phyloP scores from a whole-genome alignment of 164 flowering plant species.

The Litsea cubeba region DNA sequence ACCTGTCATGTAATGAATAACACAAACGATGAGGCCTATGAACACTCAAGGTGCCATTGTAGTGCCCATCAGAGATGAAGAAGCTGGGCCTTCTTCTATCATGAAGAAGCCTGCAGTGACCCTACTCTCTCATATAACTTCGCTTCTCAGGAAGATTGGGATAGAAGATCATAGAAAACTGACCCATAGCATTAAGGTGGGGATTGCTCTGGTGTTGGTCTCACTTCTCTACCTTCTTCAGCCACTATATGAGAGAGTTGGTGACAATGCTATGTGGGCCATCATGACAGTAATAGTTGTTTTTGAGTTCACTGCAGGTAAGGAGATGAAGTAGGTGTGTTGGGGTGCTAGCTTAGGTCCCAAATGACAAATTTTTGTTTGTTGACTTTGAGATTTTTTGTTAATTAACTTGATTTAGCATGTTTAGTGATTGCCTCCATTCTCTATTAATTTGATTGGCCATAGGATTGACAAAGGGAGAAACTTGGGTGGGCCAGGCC shows the following conservation, averaged over 20 bases:
- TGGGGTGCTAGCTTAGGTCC: too few relatives aligned
- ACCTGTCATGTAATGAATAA: too few relatives aligned
- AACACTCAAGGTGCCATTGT: constrained; percentile 15
- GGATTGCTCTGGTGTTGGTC: constrained; percentile 58
- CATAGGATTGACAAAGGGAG: too few relatives aligned
- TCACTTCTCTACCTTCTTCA: constrained; percentile 62
- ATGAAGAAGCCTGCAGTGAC: constrained; percentile 9
- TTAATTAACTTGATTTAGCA: too few relatives aligned
- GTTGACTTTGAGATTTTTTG: too few relatives aligned
- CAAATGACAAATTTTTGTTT: too few relatives aligned
- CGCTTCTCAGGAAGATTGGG: background rate
- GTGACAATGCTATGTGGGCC: constrained; percentile 92
- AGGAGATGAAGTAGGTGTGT: too few relatives aligned
- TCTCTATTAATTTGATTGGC: too few relatives aligned
- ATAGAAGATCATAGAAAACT: constrained; percentile 25
- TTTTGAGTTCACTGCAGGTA: constrained; percentile 80
- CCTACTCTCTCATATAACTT: constrained; percentile 8
- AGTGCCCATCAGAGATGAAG: constrained; percentile 29
- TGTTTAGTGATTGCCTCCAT: too few relatives aligned
- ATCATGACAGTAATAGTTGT: constrained; percentile 86
- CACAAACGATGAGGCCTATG: constrained; percentile 7
- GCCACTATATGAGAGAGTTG: constrained; percentile 59
- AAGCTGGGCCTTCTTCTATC: background rate
- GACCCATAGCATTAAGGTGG: constrained; percentile 74
- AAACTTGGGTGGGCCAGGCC: too few relatives aligned